Evolutionary conservation across 176 grass and related monocot species (phyloP).

Genomic region (Rhipidocladum racemiflorum): DNA sequence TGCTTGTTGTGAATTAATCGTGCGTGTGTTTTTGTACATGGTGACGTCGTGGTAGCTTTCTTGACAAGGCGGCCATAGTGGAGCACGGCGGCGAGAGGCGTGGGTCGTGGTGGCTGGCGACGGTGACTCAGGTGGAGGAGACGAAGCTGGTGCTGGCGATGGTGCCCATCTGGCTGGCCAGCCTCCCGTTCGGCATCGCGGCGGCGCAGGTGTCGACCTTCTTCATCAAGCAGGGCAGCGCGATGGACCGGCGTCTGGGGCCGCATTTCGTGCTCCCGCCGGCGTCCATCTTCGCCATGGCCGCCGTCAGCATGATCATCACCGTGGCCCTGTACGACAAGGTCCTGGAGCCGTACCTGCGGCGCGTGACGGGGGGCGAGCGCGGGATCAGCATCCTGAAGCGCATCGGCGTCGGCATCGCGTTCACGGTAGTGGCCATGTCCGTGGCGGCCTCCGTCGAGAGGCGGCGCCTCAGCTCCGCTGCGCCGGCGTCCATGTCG

Average conservation of each 20-base stretch:
- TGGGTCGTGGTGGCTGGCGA: slow-evolving; percentile 56
- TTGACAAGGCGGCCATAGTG: slow-evolving; percentile 81
- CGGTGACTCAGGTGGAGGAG: slow-evolving; percentile 93
- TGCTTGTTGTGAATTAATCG: neutral
- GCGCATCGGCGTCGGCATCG: slow-evolving; percentile 70
- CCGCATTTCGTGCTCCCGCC: slow-evolving; percentile 54
- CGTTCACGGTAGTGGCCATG: slow-evolving; percentile 36
- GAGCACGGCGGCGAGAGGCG: slow-evolving; percentile 36
- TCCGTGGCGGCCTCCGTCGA: slow-evolving; percentile 47
- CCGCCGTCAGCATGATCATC: slow-evolving; percentile 57
- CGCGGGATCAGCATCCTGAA: slow-evolving; percentile 73
- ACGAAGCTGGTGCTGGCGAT: slow-evolving; percentile 70
- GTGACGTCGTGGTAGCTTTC: slow-evolving; percentile 33
- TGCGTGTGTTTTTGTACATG: neutral
- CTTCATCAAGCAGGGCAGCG: slow-evolving; percentile 88
- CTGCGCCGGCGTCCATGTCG: slow-evolving; percentile 15
- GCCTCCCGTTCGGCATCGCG: slow-evolving; percentile 62
- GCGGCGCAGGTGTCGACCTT: slow-evolving; percentile 60
- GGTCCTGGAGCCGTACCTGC: slow-evolving; percentile 54
- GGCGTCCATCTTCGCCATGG: slow-evolving; percentile 57
- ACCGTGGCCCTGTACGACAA: slow-evolving; percentile 60
- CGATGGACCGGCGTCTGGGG: slow-evolving; percentile 60
- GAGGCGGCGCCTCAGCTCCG: slow-evolving; percentile 27
- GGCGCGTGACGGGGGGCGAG: slow-evolving; percentile 46
- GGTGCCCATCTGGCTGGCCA: slow-evolving; percentile 75